These are phyloP conservation scores for Stereum hirsutum DNA, from an alignment of 1,284 basidiomycete species.

Conservation along the genomic window DNA sequence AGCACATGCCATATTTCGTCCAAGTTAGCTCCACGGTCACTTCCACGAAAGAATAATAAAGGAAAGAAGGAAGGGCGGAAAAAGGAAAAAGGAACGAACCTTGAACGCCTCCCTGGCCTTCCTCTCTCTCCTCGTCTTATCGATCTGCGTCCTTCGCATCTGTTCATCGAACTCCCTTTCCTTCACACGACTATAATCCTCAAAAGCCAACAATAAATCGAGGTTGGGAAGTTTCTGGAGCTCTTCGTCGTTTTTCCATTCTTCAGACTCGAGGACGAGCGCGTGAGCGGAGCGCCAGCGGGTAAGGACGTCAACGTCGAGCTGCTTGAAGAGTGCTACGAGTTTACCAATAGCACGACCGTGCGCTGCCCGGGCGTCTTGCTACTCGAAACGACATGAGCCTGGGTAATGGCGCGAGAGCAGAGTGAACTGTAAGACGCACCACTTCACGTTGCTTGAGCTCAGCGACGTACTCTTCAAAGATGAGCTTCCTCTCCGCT, in stretches of 20 bases:
- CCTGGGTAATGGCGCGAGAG: slow-evolving; percentile 2
- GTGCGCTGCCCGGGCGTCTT: slow-evolving; percentile 68
- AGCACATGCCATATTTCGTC: too few relatives aligned
- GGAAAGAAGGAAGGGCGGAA: slow-evolving; percentile 1
- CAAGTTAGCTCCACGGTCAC: too few relatives aligned
- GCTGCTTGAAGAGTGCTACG: slow-evolving; percentile 67
- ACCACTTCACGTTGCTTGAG: slow-evolving; percentile 83
- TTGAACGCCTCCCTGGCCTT: slow-evolving; percentile 87
- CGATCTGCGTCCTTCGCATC: slow-evolving; percentile 68
- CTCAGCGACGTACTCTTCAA: slow-evolving; percentile 83
- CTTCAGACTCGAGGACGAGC: slow-evolving; percentile 65
- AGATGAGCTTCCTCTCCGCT: slow-evolving; percentile 75
- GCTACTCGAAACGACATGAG: slow-evolving; percentile 29
- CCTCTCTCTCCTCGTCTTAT: slow-evolving; percentile 73
- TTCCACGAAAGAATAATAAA: too few relatives aligned
- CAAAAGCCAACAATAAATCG: slow-evolving; percentile 86
- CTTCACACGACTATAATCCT: slow-evolving; percentile 81
- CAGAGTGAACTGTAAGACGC: slow-evolving; percentile 22
- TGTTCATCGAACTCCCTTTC: slow-evolving; percentile 87
- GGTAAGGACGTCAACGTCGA: slow-evolving; percentile 83
- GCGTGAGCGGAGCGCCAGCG: slow-evolving; percentile 81
- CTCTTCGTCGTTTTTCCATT: slow-evolving; percentile 69
- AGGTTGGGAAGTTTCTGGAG: slow-evolving; percentile 77
- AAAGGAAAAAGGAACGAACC: slow-evolving; percentile 28
- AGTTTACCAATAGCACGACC: slow-evolving; percentile 73